Base-by-base conservation (phyloP, 2,329 filamentous ascomycete genomes). In the Cladosporium sphaerospermum region DNA sequence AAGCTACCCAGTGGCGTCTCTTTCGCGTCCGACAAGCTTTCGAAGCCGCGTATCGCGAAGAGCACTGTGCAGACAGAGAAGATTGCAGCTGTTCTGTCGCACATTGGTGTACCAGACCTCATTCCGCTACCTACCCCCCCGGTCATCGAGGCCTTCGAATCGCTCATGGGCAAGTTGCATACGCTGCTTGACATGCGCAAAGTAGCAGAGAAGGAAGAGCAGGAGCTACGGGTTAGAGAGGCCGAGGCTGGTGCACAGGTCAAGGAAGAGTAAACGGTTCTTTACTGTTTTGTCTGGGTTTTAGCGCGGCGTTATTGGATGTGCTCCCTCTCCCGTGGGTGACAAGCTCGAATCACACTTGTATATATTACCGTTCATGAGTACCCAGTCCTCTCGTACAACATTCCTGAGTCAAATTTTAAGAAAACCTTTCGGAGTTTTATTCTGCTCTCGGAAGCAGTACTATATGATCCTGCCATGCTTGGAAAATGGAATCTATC, bases 11-110 rank as follows among this genome's bases (percentile, higher is more conserved):
- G 85, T 8, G 92, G 93, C 6, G 88, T 96, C 34, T 86, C 88
- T 11, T 97, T 97, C 78, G 88, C 92, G 10, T 89, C 89, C 28
- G 88, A 92, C 62, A 85, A 83, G 67, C 81, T 92, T 54, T 84
- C 85, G 61, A 90, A 90, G 69, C 80, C 89, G 19, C 85, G 89
- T 53, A 83, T 84, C 36, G 86, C 86, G 58, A 91, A 91, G 72
- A 86, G 81, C 13, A 82, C 85, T 51, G 81, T 86, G 56, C 87
- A 91, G 66, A 88, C 88, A 59, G 71, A 82, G 56, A 86, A 88
- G 58, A 90, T 93, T 58, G 82, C 78, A 11, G 85, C 85, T 52
- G 83, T 84, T 4, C 80, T 93, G 19, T 78, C 77, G 40, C 85
- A 90, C 68, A 74, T 92, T 6, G 84, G 87, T 40, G 80, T 93